Evolutionary conservation across 192 early-diverging fungal species (phyloP).

Genomic region (Phycomyces blakesleeanus): DNA sequence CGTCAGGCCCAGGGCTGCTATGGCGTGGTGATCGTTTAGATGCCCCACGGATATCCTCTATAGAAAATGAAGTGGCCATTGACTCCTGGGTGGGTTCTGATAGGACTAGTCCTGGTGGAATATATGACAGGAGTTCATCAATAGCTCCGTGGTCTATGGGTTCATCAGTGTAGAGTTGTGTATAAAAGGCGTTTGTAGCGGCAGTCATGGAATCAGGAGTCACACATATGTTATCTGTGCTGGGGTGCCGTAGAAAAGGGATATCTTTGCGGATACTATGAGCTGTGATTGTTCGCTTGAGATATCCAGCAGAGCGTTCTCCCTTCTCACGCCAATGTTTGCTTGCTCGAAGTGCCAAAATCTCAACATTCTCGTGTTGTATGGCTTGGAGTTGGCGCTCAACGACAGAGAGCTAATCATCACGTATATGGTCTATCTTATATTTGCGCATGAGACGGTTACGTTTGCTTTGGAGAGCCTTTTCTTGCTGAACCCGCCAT

Average conservation of each 20-base stretch:
- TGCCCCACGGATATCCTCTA: not conserved
- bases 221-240: not conserved
- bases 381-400: not conserved
- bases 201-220: not conserved
- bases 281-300: not conserved
- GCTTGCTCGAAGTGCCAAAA: not conserved
- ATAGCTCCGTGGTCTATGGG: not conserved
- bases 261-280: not conserved
- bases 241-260: not conserved
- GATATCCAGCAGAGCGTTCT: not conserved
- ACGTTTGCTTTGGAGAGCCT: not conserved
- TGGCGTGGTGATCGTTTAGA: not conserved
- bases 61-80: not conserved
- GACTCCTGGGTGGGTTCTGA: not conserved
- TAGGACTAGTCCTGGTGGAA: not conserved
- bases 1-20: conserved; percentile 17
- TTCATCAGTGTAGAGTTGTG: not conserved
- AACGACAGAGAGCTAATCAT: not conserved
- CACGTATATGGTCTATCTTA: not conserved
- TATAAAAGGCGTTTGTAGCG: not conserved
- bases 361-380: not conserved
- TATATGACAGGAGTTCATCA: not conserved
- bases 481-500: not conserved
- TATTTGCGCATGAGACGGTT: not conserved
- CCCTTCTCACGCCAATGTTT: conserved; percentile 2